phyloP scores from a whole-genome alignment of 768 basidiomycete genomes.

The Leucocoprinus sp. region DNA sequence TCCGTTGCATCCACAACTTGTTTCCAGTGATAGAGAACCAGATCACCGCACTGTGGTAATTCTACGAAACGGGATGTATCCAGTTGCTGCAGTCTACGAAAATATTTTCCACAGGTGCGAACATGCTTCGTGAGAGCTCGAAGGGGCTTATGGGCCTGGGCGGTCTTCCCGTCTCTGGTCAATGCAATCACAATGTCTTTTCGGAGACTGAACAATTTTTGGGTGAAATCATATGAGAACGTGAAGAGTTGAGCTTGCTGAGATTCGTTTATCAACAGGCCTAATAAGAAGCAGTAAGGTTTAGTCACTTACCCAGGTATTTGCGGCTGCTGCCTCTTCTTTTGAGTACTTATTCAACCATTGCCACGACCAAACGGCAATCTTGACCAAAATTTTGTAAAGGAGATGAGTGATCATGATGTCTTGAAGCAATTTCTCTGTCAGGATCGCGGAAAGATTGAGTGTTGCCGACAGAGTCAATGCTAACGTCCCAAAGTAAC shows the following conservation, averaged over 20 bases:
- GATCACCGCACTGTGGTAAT: conserved; percentile 53
- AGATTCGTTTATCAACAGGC: neutral
- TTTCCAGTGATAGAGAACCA: conserved; percentile 77
- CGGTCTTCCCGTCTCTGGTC: conserved; percentile 25
- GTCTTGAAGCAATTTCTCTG: conserved; percentile 28
- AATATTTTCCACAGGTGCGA: conserved; percentile 70
- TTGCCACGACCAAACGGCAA: conserved; percentile 68
- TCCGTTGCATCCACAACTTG: conserved; percentile 67
- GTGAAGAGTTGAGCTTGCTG: conserved; percentile 60
- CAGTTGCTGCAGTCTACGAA: conserved; percentile 65
- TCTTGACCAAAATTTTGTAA: conserved; percentile 68
- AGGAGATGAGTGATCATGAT: conserved; percentile 53
- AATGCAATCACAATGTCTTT: conserved; percentile 41
- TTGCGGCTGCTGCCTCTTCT: conserved; percentile 35
- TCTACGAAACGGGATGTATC: conserved; percentile 48
- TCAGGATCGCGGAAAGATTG: conserved; percentile 36
- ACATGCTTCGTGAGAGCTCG: conserved; percentile 61
- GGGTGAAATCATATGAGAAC: conserved; percentile 48
- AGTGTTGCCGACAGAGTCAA: conserved; percentile 28
- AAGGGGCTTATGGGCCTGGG: conserved; percentile 36
- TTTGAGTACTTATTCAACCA: conserved; percentile 34
- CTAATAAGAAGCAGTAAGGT: conserved; percentile 5
- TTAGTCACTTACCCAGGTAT: conserved; percentile 41
- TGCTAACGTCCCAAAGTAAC: conserved; percentile 53
- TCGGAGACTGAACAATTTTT: conserved; percentile 48